These are phyloP conservation scores for Aspergillus sclerotiicarbonarius DNA, from an alignment of 495 filamentous ascomycete species.

Conservation along the genomic window DNA sequence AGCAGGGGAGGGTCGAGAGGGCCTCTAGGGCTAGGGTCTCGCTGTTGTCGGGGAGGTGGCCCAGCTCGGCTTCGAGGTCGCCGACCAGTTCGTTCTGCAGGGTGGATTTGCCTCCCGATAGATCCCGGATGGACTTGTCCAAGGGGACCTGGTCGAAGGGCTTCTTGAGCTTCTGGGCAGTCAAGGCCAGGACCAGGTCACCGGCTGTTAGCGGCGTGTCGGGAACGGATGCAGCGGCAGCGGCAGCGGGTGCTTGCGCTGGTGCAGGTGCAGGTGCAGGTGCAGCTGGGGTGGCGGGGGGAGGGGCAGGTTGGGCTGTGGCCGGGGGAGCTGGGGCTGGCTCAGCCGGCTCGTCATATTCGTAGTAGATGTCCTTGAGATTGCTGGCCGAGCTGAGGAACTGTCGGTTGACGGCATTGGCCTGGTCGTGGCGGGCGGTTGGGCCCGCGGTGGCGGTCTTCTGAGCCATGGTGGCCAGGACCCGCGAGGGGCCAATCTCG, in stretches of 20 bases:
- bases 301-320: too few species aligned
- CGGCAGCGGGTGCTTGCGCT: background rate
- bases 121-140: background rate
- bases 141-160: background rate
- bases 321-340: background rate
- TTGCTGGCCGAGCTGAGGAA: slow-evolving; percentile 25
- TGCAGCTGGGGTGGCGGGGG: too few species aligned
- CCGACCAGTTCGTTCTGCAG: slow-evolving; percentile 92
- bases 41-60: slow-evolving; percentile 93
- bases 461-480: slow-evolving; percentile 92
- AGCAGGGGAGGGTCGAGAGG: slow-evolving; percentile 74
- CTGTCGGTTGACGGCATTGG: slow-evolving; percentile 96
- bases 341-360: background rate
- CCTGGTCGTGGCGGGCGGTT: slow-evolving; percentile 91
- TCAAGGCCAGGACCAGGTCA: background rate
- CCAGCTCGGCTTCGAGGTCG: slow-evolving; percentile 95
- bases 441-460: slow-evolving; percentile 76
- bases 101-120: slow-evolving; percentile 76
- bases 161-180: background rate
- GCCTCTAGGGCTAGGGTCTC: slow-evolving; percentile 94
- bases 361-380: background rate
- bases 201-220: background rate
- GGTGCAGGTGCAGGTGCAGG: background rate
- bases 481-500: slow-evolving; percentile 92
- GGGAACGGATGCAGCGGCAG: background rate